These are phyloP conservation scores for Trypethelium eluteriae DNA, from an alignment of 495 filamentous ascomycete species.

Conservation along the genomic window DNA sequence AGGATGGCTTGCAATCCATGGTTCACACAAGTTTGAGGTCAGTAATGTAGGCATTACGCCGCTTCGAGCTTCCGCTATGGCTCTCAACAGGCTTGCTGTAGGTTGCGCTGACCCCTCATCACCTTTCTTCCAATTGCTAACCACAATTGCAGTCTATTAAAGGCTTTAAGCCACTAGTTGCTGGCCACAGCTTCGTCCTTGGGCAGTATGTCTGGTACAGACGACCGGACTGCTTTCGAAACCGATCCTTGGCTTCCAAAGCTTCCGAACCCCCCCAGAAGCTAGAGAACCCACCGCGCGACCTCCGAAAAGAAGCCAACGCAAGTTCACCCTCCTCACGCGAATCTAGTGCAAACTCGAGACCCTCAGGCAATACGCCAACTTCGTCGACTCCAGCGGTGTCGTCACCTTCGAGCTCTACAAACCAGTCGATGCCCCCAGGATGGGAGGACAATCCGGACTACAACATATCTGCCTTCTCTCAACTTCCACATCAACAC, in stretches of 20 bases:
- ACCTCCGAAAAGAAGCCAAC: not conserved
- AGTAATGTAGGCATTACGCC: not conserved
- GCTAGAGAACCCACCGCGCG: not conserved
- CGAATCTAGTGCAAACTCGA: not conserved
- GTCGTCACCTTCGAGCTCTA: not conserved
- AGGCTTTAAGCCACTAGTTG: slow-evolving; percentile 15
- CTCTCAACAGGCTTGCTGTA: slow-evolving; percentile 18
- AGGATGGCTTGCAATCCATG: not conserved
- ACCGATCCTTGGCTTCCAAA: not conserved
- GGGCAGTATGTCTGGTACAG: slow-evolving; percentile 19
- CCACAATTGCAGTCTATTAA: slow-evolving; percentile 15
- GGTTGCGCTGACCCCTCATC: slow-evolving; percentile 10
- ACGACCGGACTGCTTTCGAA: slow-evolving; percentile 3
- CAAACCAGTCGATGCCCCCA: slow-evolving; percentile 32
- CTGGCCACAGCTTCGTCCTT: slow-evolving; percentile 17
- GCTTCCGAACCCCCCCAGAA: not conserved
- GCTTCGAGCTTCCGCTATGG: slow-evolving; percentile 9
- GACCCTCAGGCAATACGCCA: not conserved
- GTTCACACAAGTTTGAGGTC: not conserved
- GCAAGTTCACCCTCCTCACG: slow-evolving; percentile 8
- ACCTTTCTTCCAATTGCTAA: not conserved
- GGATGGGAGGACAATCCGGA: slow-evolving; percentile 80
- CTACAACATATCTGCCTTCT: slow-evolving; percentile 66
- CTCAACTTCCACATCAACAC: slow-evolving; percentile 75
- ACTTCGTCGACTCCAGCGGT: slow-evolving; percentile 11